Base-by-base conservation (phyloP, 176 grass and related monocot genomes). In the Cenchrus americanus region DNA sequence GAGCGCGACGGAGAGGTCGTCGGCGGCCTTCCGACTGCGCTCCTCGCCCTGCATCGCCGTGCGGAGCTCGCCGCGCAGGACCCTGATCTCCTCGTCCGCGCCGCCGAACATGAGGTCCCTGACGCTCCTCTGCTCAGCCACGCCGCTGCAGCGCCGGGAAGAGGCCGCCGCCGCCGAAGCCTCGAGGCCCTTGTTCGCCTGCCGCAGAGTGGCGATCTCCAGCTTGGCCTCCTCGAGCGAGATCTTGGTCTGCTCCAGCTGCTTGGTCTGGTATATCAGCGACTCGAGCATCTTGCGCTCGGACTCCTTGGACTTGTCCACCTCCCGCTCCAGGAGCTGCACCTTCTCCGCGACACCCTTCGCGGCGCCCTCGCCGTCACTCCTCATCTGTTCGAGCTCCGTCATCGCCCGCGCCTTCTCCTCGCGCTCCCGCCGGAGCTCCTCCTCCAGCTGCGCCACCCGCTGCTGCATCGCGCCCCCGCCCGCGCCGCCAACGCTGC, bases 271-370 rank as follows among this genome's bases (percentile, higher is more conserved):
- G 52, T 84, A 94, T 61, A 94, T 78, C 1, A 99, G 61, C 11
- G 96, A 99, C 72, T 99, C 96, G 0, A 99, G 91, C 93, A 96
- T 92, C 88, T 87, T 99, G 37, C 93, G 90, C 83, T 99, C 96
- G 34, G 96, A 99, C 66, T 94, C 86, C 88, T 96, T 99, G 49
- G 87, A 84, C 70, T 65, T 92, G 54, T 89, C 91, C 13, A 82
- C 86, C 76, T 99, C 93, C 53, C 69, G 83, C 75, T 96, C 87
- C 17, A 93, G 52, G 6, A 67, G 15, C n/a, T 68, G 87, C 6
- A 57, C 68, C 81, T 85, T 86, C 62, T 73, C 85, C 40, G 78
- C 79, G 64, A 12, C 84, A 1, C 21, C 72, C 8, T 7, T 57
- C 4, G 76, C 26, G 40, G 37, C 61, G 4, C 41, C 77, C 14